Conservation (phyloP, 2,329 filamentous ascomycete genomes). For the Fusarium poae region DNA sequence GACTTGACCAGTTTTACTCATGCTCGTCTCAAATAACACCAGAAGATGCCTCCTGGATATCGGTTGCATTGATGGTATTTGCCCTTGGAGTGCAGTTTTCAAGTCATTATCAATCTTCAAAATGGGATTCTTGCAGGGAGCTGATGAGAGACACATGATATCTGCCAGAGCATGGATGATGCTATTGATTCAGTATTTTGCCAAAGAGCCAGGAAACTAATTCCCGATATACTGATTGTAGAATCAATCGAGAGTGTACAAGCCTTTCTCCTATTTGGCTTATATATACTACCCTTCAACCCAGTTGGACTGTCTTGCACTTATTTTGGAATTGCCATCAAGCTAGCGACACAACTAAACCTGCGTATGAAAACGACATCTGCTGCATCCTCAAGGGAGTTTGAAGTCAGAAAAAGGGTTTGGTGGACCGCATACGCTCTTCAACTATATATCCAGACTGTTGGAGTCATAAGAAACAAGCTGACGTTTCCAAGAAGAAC, state of each 20-base stretch:
- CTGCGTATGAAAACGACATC: slow-evolving; percentile 22
- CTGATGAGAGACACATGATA: slow-evolving; percentile 17
- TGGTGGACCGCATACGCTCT: slow-evolving; percentile 46
- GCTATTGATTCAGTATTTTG: slow-evolving; percentile 34
- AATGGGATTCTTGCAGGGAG: background rate
- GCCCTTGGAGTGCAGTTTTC: slow-evolving; percentile 43
- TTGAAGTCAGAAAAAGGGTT: slow-evolving; percentile 36
- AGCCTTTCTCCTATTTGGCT: slow-evolving; percentile 38
- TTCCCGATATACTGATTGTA: slow-evolving; percentile 36
- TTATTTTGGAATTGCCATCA: slow-evolving; percentile 44
- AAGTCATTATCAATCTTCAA: slow-evolving; percentile 22
- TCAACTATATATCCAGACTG: slow-evolving; percentile 28
- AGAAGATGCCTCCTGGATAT: slow-evolving; percentile 38
- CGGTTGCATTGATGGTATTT: slow-evolving; percentile 43
- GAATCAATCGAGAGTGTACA: slow-evolving; percentile 40
- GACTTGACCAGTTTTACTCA: slow-evolving; percentile 37
- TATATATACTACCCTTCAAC: slow-evolving; percentile 39
- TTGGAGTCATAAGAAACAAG: background rate
- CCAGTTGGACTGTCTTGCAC: slow-evolving; percentile 41
- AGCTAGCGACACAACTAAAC: slow-evolving; percentile 35
- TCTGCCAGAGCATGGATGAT: slow-evolving; percentile 37
- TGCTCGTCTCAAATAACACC: slow-evolving; percentile 2
- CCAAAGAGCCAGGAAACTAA: slow-evolving; percentile 21
- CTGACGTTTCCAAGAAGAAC: slow-evolving; percentile 32
- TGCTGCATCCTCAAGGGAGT: background rate